A percentile compares a stretch with the other conserved stretches of the same genome.
These are phyloP conservation scores for Melianthus villosus DNA, from an alignment of 441 rosid species.

Conservation along the genomic window DNA sequence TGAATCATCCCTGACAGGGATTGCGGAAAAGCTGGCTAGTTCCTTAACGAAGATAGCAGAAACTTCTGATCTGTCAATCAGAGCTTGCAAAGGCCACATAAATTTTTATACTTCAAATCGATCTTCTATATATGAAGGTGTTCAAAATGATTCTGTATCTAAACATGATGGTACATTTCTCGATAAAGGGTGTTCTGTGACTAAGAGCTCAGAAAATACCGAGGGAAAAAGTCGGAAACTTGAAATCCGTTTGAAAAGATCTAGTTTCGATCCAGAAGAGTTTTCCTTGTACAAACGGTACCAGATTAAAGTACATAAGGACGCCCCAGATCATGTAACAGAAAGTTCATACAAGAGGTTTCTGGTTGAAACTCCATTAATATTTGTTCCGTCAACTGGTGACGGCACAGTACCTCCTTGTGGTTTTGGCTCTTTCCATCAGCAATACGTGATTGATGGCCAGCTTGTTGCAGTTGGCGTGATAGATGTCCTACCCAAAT, in stretches of 20 bases:
- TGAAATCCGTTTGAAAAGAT: conserved; percentile 59
- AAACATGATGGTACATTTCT: conserved; percentile 26
- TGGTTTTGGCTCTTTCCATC: conserved; percentile 95
- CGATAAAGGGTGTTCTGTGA: conserved; percentile 21
- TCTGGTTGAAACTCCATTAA: conserved; percentile 76
- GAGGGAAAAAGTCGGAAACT: conserved; percentile 35
- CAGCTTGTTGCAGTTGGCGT: conserved; percentile 83
- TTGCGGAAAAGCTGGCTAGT: conserved; percentile 46
- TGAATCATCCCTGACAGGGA: conserved; percentile 20
- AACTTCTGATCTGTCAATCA: conserved; percentile 24
- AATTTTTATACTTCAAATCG: conserved; percentile 33
- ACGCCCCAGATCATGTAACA: conserved; percentile 36
- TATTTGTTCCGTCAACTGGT: conserved; percentile 43
- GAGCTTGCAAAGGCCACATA: conserved; percentile 68
- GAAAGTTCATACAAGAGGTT: conserved; percentile 50
- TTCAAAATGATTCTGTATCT: conserved; percentile 16
- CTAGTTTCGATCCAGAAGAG: conserved; percentile 77
- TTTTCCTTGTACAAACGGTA: conserved; percentile 53
- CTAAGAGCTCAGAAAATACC: conserved; percentile 18
- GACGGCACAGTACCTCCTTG: conserved; percentile 53
- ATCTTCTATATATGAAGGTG: conserved; percentile 15
- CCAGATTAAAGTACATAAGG: conserved; percentile 73
- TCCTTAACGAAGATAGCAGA: conserved; percentile 20
- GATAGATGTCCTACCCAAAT: conserved; percentile 72
- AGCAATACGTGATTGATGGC: conserved; percentile 67